Evolutionary conservation across 2,329 filamentous ascomycete species (phyloP), one percentile per base, ranked within the genome.

Genomic region (Verticillium nonalfalfae): DNA sequence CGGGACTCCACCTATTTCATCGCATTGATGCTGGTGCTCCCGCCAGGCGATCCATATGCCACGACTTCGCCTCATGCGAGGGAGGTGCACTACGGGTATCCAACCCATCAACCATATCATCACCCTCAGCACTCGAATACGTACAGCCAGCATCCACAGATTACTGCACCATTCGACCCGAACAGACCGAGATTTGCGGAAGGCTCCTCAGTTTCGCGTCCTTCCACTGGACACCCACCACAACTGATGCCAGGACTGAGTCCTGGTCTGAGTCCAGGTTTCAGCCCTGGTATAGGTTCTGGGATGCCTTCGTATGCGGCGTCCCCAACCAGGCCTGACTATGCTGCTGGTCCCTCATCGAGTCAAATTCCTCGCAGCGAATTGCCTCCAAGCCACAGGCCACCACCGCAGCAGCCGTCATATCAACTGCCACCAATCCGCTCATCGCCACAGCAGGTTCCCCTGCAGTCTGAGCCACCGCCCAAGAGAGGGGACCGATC

Each of bases 1-100:
- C 81, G 81, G 64, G 82, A 84, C 4, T 85, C 84, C 45, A 84
- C 86, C 62, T 88, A 85, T 70, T 87, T 87, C 65, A 78, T 88
- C 52, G 81, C 86, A 7, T 66, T 87, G 60, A 66, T 80, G 50
- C 68, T 86, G 62, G 74, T 66, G 33, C 65, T 76, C 0, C 69
- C 71, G 1, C 62, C 73, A 2, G 75, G 76, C 40, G 70, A 74
- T 55, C 72, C 77, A 34, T 80, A 80, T 59, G 76, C 76, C 3
- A 77, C 79, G 2, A 78, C 79, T 4, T 79, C 81, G 13, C 76
- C 77, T 15, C 76, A 80, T 59, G 66, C 74, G 11, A 73, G 78
- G 61, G 79, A 82, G 18, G 67, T 75, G 54, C 72, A 73, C 15
- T 78, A 78, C 60, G 69, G 74, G 3, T 82, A 79, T 63, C 78